Percentiles rank a stretch among this genome's conserved stretches.
These are phyloP conservation scores for Pythium monospermum DNA, from an alignment of 352 stramenopile species.

Conservation along the genomic window DNA sequence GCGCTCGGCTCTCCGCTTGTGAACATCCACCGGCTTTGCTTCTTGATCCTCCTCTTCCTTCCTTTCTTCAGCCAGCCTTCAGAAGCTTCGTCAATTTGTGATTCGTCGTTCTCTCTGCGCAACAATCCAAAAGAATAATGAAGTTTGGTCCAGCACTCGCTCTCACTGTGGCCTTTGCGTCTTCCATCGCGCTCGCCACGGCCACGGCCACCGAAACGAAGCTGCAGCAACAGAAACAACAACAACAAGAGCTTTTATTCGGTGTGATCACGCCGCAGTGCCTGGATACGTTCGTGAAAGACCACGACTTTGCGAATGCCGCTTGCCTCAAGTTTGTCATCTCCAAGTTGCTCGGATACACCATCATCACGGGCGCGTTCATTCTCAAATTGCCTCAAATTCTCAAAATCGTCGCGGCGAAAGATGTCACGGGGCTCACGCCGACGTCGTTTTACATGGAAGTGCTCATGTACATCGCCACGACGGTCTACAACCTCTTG, in stretches of 20 bases:
- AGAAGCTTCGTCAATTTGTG: too few relatives aligned
- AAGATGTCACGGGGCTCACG: constrained; percentile 80
- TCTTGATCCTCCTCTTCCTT: too few relatives aligned
- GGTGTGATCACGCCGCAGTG: constrained; percentile 71
- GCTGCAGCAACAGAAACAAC: too few relatives aligned
- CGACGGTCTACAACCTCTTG: constrained; percentile 81
- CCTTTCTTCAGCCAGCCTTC: too few relatives aligned
- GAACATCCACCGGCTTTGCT: too few relatives aligned
- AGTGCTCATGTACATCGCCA: constrained; percentile 75
- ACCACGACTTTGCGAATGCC: constrained; percentile 81
- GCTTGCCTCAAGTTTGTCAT: constrained; percentile 79
- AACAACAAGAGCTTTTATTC: constrained; percentile 67
- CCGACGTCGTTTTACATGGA: constrained; percentile 88
- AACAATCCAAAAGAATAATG: too few relatives aligned
- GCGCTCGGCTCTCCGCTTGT: too few relatives aligned
- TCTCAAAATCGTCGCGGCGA: constrained; percentile 80
- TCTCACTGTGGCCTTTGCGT: too few relatives aligned
- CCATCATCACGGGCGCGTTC: constrained; percentile 80
- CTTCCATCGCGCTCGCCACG: background rate
- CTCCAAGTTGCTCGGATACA: constrained; percentile 82
- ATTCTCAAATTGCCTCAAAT: constrained; percentile 89
- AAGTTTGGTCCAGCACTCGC: too few relatives aligned
- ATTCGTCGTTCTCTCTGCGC: too few relatives aligned
- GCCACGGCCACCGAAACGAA: background rate
- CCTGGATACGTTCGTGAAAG: constrained; percentile 73